phyloP scores from a whole-genome alignment of 75 land plant genomes.

The Isoetes taiwanensis region DNA sequence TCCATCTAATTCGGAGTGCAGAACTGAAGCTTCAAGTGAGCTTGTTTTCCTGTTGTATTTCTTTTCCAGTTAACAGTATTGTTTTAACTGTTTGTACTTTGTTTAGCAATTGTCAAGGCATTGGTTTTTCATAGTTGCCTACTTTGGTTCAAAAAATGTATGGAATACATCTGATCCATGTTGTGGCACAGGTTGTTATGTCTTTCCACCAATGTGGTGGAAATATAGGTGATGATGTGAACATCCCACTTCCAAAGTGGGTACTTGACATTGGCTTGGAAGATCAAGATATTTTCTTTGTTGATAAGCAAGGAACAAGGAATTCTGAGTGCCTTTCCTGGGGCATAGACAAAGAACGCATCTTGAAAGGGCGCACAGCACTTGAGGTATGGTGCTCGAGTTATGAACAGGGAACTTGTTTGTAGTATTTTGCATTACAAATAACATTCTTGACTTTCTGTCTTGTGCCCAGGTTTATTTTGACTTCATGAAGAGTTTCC shows the following conservation, averaged over 20 bases:
- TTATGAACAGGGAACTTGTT: too few species aligned
- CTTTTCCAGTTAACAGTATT: too few species aligned
- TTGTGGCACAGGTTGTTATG: slow-evolving; percentile 70
- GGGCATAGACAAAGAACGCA: slow-evolving; percentile 87
- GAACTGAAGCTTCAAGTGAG: slow-evolving; percentile 70
- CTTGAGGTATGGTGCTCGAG: slow-evolving; percentile 91
- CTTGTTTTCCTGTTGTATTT: background rate
- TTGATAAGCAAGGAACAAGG: slow-evolving; percentile 63
- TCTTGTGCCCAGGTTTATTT: slow-evolving; percentile 59
- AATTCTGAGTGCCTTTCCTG: slow-evolving; percentile 88
- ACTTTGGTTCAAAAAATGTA: too few species aligned
- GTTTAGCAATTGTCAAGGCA: too few species aligned
- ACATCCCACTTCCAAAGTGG: slow-evolving; percentile 84
- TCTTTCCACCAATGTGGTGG: slow-evolving; percentile 99
- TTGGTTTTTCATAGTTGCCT: too few species aligned
- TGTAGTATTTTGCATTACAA: background rate
- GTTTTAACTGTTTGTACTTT: too few species aligned
- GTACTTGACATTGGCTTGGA: slow-evolving; percentile 71
- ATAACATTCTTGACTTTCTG: background rate
- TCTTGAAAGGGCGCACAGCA: slow-evolving; percentile 74
- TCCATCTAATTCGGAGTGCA: slow-evolving; percentile 52
- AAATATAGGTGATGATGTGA: slow-evolving; percentile 84
- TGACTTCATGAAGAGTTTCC: slow-evolving; percentile 96
- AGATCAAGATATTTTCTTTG: slow-evolving; percentile 90
- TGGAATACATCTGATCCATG: too few species aligned